Evolutionary conservation across 345 rosid genomes (phyloP).

Genomic region (Salix brachista): DNA sequence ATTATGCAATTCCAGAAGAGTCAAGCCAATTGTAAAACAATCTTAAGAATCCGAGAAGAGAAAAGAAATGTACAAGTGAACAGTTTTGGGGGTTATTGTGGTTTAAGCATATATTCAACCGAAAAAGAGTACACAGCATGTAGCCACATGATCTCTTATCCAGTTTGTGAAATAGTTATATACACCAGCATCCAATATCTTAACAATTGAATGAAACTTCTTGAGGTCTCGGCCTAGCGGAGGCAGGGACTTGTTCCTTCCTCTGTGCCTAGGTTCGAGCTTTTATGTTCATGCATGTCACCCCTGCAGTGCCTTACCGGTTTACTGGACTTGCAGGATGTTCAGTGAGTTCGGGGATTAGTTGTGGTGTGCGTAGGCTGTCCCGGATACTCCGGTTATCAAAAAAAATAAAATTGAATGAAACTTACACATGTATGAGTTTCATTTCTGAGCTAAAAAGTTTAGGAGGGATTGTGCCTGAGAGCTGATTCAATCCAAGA

Average conservation of each 20-base stretch:
- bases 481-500: constrained; percentile 63
- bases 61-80: neutral
- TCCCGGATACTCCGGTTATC: no score
- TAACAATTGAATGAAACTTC: constrained; percentile 20
- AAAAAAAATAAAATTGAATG: neutral
- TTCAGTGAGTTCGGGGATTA: no score
- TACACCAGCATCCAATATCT: neutral
- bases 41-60: neutral
- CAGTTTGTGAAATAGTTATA: neutral
- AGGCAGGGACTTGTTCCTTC: no score
- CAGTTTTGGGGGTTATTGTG: no score
- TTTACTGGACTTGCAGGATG: no score
- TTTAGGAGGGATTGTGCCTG: constrained; percentile 52
- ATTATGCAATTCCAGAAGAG: neutral
- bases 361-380: no score
- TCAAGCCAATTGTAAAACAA: neutral
- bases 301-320: no score
- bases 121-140: no score
- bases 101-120: no score
- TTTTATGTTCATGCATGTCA: no score
- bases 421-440: constrained; percentile 73
- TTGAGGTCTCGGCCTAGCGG: no score
- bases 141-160: neutral
- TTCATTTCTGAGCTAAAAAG: constrained; percentile 67
- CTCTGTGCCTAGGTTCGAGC: no score